These are phyloP conservation scores for Angophora floribunda DNA, from an alignment of 345 rosid genomes.

Conservation along the genomic window DNA sequence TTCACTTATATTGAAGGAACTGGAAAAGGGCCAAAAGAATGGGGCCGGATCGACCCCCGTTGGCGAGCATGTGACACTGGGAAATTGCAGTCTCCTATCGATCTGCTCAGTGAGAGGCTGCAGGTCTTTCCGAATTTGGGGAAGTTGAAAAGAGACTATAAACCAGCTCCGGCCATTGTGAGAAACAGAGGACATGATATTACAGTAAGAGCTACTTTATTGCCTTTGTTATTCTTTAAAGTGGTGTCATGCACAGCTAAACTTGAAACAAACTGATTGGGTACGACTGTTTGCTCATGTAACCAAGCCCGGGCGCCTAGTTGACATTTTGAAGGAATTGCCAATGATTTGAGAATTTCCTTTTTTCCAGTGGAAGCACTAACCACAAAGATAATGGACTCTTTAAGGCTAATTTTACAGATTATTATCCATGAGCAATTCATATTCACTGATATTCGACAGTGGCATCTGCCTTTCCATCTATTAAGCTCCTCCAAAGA, in stretches of 20 bases:
- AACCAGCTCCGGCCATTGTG: conserved; percentile 45
- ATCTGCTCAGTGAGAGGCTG: conserved; percentile 22
- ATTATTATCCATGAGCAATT: background rate
- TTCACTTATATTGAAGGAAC: conserved; percentile 26
- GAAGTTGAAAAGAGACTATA: conserved; percentile 30
- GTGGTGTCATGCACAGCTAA: background rate
- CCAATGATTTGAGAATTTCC: background rate
- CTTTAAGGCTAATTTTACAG: background rate
- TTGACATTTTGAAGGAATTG: background rate
- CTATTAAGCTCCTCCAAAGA: background rate
- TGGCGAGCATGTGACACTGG: conserved; percentile 54
- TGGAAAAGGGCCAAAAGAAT: conserved; percentile 32
- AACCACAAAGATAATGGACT: background rate
- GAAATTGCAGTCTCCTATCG: conserved; percentile 61
- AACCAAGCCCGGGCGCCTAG: background rate
- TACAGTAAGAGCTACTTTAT: conserved; percentile 12
- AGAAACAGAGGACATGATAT: conserved; percentile 70
- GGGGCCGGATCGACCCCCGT: conserved; percentile 34
- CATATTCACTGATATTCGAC: background rate
- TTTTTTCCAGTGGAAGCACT: background rate
- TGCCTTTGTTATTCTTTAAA: background rate
- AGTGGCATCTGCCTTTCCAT: background rate
- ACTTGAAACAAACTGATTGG: background rate
- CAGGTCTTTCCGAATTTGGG: conserved; percentile 13
- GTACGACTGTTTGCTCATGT: background rate